phyloP scores from a whole-genome alignment of 345 rosid genomes.

The Citrus cavaleriei region DNA sequence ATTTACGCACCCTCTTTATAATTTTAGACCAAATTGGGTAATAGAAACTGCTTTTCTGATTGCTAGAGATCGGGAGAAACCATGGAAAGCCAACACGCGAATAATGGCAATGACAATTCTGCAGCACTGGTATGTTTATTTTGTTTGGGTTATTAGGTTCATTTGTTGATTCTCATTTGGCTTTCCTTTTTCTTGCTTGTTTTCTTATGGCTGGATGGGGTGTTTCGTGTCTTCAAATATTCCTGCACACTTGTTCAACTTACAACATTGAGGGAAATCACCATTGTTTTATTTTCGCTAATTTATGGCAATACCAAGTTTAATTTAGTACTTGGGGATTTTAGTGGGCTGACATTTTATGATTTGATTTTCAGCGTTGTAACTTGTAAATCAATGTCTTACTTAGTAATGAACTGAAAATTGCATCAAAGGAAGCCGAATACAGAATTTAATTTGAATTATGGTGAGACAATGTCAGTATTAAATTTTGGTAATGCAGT shows the following conservation, averaged over 20 bases:
- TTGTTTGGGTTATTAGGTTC: not conserved
- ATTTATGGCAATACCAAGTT: not conserved
- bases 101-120: slow-evolving; percentile 18
- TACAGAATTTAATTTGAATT: not conserved
- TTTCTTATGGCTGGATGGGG: not conserved
- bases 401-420: not conserved
- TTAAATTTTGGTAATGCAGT: not conserved
- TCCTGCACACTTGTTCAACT: not conserved
- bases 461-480: not conserved
- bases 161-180: not conserved
- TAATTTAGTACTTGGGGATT: not conserved
- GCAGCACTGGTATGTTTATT: slow-evolving; percentile 17
- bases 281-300: not conserved
- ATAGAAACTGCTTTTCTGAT: not conserved
- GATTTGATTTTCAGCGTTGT: not conserved
- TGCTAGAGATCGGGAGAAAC: slow-evolving; percentile 30
- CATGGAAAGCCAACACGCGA: slow-evolving; percentile 26
- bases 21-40: not conserved
- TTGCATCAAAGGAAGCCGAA: not conserved
- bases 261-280: not conserved
- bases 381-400: not conserved
- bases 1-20: not conserved
- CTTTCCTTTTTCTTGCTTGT: not conserved
- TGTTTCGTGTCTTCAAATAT: not conserved
- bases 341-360: not conserved